Conservation (phyloP, 768 basidiomycete species). For the Boletus reticuloceps region DNA sequence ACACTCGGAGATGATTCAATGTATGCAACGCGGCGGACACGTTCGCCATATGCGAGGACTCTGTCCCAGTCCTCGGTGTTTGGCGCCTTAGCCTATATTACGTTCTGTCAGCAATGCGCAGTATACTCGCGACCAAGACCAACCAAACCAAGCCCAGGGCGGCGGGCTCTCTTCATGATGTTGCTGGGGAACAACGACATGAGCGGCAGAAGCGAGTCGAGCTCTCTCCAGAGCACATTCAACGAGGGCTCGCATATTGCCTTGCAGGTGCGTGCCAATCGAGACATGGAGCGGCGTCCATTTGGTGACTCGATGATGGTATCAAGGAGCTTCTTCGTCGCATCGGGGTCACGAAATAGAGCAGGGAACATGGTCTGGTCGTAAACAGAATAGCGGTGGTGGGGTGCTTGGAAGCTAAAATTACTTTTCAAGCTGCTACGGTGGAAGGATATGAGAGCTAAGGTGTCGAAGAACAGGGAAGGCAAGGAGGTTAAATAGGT, state of each 20-base stretch:
- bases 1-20: slow-evolving; percentile 65
- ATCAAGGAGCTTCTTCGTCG: slow-evolving; percentile 50
- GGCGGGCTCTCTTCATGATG: slow-evolving; percentile 65
- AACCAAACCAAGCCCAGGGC: slow-evolving; percentile 76
- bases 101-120: slow-evolving; percentile 5
- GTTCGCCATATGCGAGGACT: slow-evolving; percentile 63
- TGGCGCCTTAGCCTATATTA: slow-evolving; percentile 54
- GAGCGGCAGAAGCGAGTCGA: slow-evolving; percentile 72
- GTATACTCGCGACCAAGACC: slow-evolving; percentile 27
- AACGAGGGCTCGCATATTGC: slow-evolving; percentile 72
- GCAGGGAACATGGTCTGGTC: slow-evolving; percentile 50
- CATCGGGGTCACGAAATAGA: slow-evolving; percentile 63
- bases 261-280: slow-evolving; percentile 73
- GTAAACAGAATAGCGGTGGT: slow-evolving; percentile 44
- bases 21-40: slow-evolving; percentile 67
- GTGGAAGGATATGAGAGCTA: slow-evolving; percentile 33
- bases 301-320: slow-evolving; percentile 54
- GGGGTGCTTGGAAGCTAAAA: slow-evolving; percentile 28
- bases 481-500: slow-evolving; percentile 25
- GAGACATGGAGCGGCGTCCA: slow-evolving; percentile 65
- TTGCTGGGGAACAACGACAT: slow-evolving; percentile 68
- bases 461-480: slow-evolving; percentile 38
- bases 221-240: slow-evolving; percentile 71
- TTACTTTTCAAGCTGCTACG: slow-evolving; percentile 28
- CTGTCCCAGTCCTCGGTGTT: slow-evolving; percentile 66